phyloP scores from a whole-genome alignment of 805 yeast species.

The Metschnikowia drakensbergensis region DNA sequence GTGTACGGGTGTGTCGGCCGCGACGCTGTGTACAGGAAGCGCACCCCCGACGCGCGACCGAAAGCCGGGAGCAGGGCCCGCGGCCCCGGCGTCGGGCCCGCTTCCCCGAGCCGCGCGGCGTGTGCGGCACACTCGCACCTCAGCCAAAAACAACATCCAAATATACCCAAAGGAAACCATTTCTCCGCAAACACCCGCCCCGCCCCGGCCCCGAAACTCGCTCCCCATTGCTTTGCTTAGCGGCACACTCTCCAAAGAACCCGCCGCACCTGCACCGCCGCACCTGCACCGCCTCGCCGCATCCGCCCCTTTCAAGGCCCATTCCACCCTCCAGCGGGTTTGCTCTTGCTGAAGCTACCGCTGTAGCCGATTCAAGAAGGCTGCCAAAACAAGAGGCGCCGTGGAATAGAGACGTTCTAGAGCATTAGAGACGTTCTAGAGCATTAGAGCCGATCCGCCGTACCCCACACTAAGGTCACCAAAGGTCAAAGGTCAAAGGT shows the following conservation, averaged over 20 bases:
- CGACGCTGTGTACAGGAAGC: too few relatives aligned
- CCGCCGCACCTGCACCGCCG: neutral
- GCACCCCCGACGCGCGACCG: neutral
- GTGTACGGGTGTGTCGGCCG: too few relatives aligned
- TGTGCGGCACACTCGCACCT: constrained; percentile 4
- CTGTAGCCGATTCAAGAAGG: constrained; percentile 2
- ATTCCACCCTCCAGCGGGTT: neutral
- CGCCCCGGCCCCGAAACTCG: neutral
- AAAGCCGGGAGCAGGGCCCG: neutral
- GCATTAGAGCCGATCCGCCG: too few relatives aligned
- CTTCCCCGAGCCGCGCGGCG: constrained; percentile 1
- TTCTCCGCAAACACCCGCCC: constrained; percentile 4
- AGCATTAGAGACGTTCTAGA: too few relatives aligned
- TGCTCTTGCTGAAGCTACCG: constrained; percentile 3
- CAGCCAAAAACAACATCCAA: constrained; percentile 3
- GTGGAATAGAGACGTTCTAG: too few relatives aligned
- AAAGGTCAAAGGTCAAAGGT: too few relatives aligned
- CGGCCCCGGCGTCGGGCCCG: neutral
- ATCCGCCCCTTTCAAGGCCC: neutral
- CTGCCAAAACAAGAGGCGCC: too few relatives aligned
- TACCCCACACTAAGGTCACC: too few relatives aligned
- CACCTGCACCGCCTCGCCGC: neutral
- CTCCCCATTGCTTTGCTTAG: neutral
- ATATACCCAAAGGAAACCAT: neutral
- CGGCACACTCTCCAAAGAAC: neutral